These are phyloP conservation scores for Mallotus nudiflorus DNA, from an alignment of 345 rosid genomes.

Conservation along the genomic window DNA sequence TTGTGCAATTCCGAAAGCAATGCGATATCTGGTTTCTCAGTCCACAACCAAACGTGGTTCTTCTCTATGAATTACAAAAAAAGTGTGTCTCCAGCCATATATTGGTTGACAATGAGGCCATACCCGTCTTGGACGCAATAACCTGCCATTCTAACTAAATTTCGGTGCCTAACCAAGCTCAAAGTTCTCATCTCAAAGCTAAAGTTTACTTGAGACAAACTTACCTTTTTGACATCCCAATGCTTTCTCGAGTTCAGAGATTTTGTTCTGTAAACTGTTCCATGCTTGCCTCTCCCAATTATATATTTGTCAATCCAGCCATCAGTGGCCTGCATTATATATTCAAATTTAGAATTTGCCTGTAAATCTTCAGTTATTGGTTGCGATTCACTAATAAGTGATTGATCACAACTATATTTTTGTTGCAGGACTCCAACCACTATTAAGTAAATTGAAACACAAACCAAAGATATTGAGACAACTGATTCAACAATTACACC, in stretches of 20 bases:
- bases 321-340: conserved; percentile 37
- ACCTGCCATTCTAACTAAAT: conserved; percentile 36
- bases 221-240: conserved; percentile 46
- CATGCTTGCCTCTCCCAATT: conserved; percentile 46
- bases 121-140: too few species aligned
- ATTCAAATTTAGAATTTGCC: conserved; percentile 31
- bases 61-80: too few species aligned
- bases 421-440: conserved; percentile 16
- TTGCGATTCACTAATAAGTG: conserved; percentile 25
- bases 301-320: conserved; percentile 35
- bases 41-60: conserved; percentile 22
- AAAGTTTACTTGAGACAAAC: conserved; percentile 31
- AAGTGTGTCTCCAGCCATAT: too few species aligned
- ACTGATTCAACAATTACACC: conserved; percentile 22
- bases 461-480: conserved; percentile 31
- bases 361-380: conserved; percentile 33
- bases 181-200: conserved; percentile 31
- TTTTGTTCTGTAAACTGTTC: conserved; percentile 41
- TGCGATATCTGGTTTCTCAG: conserved; percentile 31
- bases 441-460: conserved; percentile 22
- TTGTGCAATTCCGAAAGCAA: conserved; percentile 39
- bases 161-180: conserved; percentile 36
- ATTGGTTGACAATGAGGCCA: too few species aligned
- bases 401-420: conserved; percentile 15
- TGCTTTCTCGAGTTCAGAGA: conserved; percentile 22